Evolutionary conservation across 1,139 yeast genomes (phyloP), one percentile per base, ranked within the genome.

Genomic region (Saccharomyces hybrid): DNA sequence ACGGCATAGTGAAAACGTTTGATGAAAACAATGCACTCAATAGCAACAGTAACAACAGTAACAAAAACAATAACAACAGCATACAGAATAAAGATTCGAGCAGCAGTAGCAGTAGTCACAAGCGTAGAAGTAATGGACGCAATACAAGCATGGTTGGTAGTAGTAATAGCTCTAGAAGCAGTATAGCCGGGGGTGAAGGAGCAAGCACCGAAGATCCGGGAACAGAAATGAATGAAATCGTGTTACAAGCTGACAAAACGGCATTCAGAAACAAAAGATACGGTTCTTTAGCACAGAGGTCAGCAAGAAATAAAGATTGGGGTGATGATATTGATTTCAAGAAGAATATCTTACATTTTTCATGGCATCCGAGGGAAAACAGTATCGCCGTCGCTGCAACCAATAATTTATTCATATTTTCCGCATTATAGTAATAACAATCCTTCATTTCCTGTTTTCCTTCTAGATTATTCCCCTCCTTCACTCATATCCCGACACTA

Each of bases 351-450:
- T 79, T 93, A 73, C 98, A 93, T 75, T 79, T 90, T 72, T 90
- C 98, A 69, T 95, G 99, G 99, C 99, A 95, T 76, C 99, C 99
- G 61, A 80, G 78, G 66, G 99, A 95, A 75, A 89, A 93, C 74
- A 86, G 95, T 52, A 96, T 95, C 62, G 99, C 99, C 48, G 88
- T 95, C 68, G 99, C 98, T 52, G 99, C 99, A 32, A 95, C 99
- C 28, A 95, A 95, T 75, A 95, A 95, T 74, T 79, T 88, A 68
- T 86, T 86, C 75, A 85, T 86, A 61, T 84, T 85, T 70, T 83
- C 88, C 55, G 83, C 88, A 58, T 77, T 83, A 65, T 84, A 72
- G 68, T 47, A 42, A 24, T 28, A 51, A 50, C 47, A 11, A 32
- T 28, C 19, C 52, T 53, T 29, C 34, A 8, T 29, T 29, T 28